These are phyloP conservation scores for Penicillium cosmopolitanum DNA, from an alignment of 495 filamentous ascomycete genomes.

Conservation along the genomic window DNA sequence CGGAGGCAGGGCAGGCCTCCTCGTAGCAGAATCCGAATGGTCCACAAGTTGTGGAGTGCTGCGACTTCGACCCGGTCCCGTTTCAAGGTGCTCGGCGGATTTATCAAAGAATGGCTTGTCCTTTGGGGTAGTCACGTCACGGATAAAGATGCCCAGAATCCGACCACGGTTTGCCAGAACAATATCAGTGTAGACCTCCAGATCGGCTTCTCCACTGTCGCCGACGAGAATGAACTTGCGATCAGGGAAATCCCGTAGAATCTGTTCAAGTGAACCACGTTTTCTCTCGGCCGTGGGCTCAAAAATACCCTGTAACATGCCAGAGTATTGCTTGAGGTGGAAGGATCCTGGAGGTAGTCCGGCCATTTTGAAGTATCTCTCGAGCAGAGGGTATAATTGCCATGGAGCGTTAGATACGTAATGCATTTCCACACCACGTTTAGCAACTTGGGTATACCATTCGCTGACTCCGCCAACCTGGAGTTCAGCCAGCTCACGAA, in stretches of 20 bases:
- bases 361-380: constrained; percentile 77
- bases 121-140: constrained; percentile 84
- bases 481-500: constrained; percentile 79
- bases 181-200: constrained; percentile 97
- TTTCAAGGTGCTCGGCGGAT: constrained; percentile 51
- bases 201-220: constrained; percentile 93
- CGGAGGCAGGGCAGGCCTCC: constrained; percentile 43
- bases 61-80: constrained; percentile 22
- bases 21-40: constrained; percentile 28
- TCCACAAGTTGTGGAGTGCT: constrained; percentile 36
- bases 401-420: constrained; percentile 95
- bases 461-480: constrained; percentile 83
- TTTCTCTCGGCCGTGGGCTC: constrained; percentile 96
- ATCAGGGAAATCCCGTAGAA: constrained; percentile 87
- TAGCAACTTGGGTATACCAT: constrained; percentile 80
- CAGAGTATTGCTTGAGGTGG: constrained; percentile 92
- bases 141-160: constrained; percentile 85
- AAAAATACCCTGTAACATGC: constrained; percentile 97
- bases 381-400: constrained; percentile 90
- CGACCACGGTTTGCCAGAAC: constrained; percentile 78
- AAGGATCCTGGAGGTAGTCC: constrained; percentile 85
- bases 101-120: constrained; percentile 76
- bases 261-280: constrained; percentile 79
- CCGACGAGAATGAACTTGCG: constrained; percentile 89
- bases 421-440: constrained; percentile 82